Conservation (phyloP, 2,329 filamentous ascomycete species). For the Botryosphaeria dothidea region DNA sequence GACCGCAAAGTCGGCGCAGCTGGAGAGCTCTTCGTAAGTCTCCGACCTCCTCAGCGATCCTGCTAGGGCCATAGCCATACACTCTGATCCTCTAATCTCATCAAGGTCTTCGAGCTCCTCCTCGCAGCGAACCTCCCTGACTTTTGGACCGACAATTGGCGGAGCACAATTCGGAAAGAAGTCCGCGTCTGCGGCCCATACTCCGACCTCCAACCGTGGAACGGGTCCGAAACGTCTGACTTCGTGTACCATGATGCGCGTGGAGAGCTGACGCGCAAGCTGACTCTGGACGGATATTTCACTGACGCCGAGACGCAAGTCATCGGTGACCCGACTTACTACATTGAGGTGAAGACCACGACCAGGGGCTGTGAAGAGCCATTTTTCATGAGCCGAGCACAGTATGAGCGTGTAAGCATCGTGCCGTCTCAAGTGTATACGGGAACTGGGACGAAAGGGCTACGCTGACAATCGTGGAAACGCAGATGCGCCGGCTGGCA, state of each 20-base stretch:
- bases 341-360: slow-evolving; percentile 56
- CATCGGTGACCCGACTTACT: slow-evolving; percentile 38
- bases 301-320: slow-evolving; percentile 28
- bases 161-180: slow-evolving; percentile 49
- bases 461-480: neutral
- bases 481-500: neutral
- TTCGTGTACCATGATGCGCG: slow-evolving; percentile 46
- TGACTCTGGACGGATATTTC: slow-evolving; percentile 29
- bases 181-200: slow-evolving; percentile 45
- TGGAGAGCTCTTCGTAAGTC: slow-evolving; percentile 29
- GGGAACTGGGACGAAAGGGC: too few relatives aligned
- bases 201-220: slow-evolving; percentile 42
- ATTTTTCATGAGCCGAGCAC: slow-evolving; percentile 51
- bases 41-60: too few relatives aligned
- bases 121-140: slow-evolving; percentile 31
- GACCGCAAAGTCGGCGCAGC: slow-evolving; percentile 27
- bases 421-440: neutral
- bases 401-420: slow-evolving; percentile 39
- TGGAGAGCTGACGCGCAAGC: slow-evolving; percentile 18
- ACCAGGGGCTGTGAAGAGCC: slow-evolving; percentile 38
- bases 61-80: too few relatives aligned
- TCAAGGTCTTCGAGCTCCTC: slow-evolving; percentile 48
- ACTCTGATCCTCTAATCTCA: too few relatives aligned
- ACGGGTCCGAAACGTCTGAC: slow-evolving; percentile 48
- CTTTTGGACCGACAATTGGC: slow-evolving; percentile 49